Evolutionary conservation across 306 rosid genomes (phyloP), one percentile per base, ranked within the genome.

Genomic region (Vigna mungo): DNA sequence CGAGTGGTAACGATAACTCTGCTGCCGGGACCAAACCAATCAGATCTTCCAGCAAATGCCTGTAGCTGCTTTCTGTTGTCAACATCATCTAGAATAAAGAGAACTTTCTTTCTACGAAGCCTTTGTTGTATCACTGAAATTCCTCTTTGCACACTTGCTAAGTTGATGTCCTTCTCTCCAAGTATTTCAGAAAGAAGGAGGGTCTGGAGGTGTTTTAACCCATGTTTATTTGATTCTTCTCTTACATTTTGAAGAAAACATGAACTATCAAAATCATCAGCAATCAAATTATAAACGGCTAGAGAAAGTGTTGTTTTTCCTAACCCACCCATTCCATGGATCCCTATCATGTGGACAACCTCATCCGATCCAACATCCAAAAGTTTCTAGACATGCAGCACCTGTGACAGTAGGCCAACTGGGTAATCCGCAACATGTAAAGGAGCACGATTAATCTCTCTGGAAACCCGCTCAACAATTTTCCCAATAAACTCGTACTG

Each of bases 271-370:
- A 54, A 54, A 9, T 4, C 0, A 0, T 0, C 32, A 54, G 15
- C 11, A 54, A 54, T 21, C 61, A 54, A 54, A 54, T 21, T 20
- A 54, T 56, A 56, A 23, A 56, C 9, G 11, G 36, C 63, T 21
- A 17, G 3, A 56, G 63, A 36, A 5, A 56, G 63, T 56, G 63
- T 56, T 23, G 63, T n/a, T 56, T 59, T 59, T 59, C 65, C 65
- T 59, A 59, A 0, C 4, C 86, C 86, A 0, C 78, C 83, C 1
- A 49, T 51, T 55, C 84, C 87, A 65, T 18, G 30, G 1, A 80
- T 80, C 12, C 72, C 87, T 36, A 80, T 41, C 68, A 80, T 76
- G 21, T 21, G 13, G 14, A 63, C 49, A 2, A 0, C 20, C 12
- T 47, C 18, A 25, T 15, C 8, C 15, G 56, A 76, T 1, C 6